Evolutionary conservation across 2,329 filamentous ascomycete genomes (phyloP), one percentile per base, ranked within the genome.

Genomic region (Phialophora chinensis): DNA sequence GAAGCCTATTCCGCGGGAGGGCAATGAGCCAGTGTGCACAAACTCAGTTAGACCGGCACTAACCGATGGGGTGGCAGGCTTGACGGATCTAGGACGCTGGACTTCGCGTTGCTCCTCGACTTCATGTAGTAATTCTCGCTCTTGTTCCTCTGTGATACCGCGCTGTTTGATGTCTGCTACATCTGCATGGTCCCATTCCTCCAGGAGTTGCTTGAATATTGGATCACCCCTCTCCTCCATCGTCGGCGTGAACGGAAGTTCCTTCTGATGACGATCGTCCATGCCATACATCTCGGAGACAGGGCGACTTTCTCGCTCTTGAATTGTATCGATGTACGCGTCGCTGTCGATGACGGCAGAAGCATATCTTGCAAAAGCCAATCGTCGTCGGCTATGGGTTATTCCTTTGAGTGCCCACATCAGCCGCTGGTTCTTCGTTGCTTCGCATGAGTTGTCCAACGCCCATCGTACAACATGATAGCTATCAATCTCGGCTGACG

Each of bases 61-160:
- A 0, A 88, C 12, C 0, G 4, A 4, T 14, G 65, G 60, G 2
- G 11, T 0, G 1, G 53, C 89, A 85, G 87, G 80, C 0, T 71
- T 49, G 0, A 79, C 78, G 0, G 74, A 63, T 0, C 74, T 71
- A 0, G 87, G 85, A 1, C 78, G 79, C 68, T 90, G 79, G 0
- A 86, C 70, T 57, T 90, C 77, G 0, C 82, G 78, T 71, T 91
- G 86, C 27, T 84, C 77, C 69, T 91, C 86, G 0, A 85, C 82
- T 67, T 92, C 89, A 0, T 87, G 87, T 0, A 86, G 81, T 0
- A 92, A 78, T 49, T 71, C 89, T 0, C 89, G 81, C 72, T 92
- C 89, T 69, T 91, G 88, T 64, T 92, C 90, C 71, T 91, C 88
- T 2, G 85, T 77, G 0, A 90, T 75, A 0, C 77, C 76, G 0